Base-by-base conservation (phyloP, 2,329 filamentous ascomycete species). In the Fusarium sambucinum region DNA sequence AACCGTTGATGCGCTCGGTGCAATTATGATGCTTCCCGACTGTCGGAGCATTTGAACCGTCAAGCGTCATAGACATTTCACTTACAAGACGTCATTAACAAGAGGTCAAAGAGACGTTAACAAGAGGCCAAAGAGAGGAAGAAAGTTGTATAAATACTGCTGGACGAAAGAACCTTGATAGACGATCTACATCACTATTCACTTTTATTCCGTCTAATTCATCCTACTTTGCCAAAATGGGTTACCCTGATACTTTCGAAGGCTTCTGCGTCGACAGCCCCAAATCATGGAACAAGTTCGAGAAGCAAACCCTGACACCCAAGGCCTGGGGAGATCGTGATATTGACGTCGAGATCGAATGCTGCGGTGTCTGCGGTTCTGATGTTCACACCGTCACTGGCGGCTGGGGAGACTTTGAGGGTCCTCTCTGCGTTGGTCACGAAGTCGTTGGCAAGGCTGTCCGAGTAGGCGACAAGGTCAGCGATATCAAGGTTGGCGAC, bases 311-410 rank as follows among this genome's bases (percentile, higher is more conserved):
- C 23, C 74, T 83, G 45, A 81, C 87, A 76, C 88, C 88, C 47
- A 91, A 91, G 81, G 78, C 80, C 21, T 90, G 88, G 87, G 85
- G 87, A 45, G 88, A 91, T 75, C 85, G 83, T 35, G 88, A 91
- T 69, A 79, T 92, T 57, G 89, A 91, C 74, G 89, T 92, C 71
- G 81, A 86, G 76, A 80, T 92, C 68, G 85, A 86, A 4, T 87
- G 90, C 79, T 90, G 88, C 72, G 89, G 89, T 64, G 84, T 91
- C 70, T 91, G 89, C 74, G 89, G 87, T 52, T 86, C 84, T 2
- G 88, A 90, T 69, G 53, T 90, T 33, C 87, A 90, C 79, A 85
- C 81, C 27, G 73, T 77, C 17, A 77, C 75, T 9, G 68, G 70
- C 32, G 75, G 76, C 77, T 82, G 63, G 86, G 85, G 86, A 38